These are phyloP conservation scores for Geotrichum cucujoidarum DNA, from an alignment of 1,139 yeast species.

Conservation along the genomic window DNA sequence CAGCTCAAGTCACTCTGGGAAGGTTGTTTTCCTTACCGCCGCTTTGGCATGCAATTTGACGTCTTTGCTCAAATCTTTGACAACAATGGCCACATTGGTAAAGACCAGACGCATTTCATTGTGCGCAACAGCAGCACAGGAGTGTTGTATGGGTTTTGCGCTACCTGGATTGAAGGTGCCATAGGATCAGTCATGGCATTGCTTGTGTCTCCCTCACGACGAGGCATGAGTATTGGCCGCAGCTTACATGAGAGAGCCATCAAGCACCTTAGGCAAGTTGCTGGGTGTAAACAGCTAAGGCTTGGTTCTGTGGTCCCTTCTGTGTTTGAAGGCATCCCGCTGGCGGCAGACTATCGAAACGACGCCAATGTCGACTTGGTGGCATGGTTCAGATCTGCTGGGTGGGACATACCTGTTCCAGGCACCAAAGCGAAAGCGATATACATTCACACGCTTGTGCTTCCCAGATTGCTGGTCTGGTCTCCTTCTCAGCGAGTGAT, in stretches of 20 bases:
- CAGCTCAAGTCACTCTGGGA: conserved; percentile 45
- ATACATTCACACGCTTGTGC: not conserved
- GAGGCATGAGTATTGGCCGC: conserved; percentile 56
- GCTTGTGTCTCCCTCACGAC: conserved; percentile 52
- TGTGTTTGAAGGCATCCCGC: conserved; percentile 41
- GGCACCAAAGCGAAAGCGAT: not conserved
- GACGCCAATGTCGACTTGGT: conserved; percentile 17
- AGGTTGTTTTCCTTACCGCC: conserved; percentile 31
- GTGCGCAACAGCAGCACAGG: conserved; percentile 57
- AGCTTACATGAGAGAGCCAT: conserved; percentile 54
- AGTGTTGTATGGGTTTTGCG: conserved; percentile 52
- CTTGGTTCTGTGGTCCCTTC: conserved; percentile 55
- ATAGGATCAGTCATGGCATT: conserved; percentile 48
- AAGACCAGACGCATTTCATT: conserved; percentile 45
- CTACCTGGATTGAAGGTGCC: conserved; percentile 50
- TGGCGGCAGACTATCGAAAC: not conserved
- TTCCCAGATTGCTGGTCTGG: not conserved
- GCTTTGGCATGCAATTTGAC: conserved; percentile 31
- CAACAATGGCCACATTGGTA: not conserved
- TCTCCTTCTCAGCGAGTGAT: not conserved
- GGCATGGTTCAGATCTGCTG: conserved; percentile 31
- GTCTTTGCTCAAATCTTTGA: not conserved
- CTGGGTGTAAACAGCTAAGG: conserved; percentile 41
- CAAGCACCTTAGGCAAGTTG: conserved; percentile 46
- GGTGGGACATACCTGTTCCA: conserved; percentile 28